Evolutionary conservation across 768 basidiomycete genomes (phyloP).

Genomic region (Boletus fagicola): DNA sequence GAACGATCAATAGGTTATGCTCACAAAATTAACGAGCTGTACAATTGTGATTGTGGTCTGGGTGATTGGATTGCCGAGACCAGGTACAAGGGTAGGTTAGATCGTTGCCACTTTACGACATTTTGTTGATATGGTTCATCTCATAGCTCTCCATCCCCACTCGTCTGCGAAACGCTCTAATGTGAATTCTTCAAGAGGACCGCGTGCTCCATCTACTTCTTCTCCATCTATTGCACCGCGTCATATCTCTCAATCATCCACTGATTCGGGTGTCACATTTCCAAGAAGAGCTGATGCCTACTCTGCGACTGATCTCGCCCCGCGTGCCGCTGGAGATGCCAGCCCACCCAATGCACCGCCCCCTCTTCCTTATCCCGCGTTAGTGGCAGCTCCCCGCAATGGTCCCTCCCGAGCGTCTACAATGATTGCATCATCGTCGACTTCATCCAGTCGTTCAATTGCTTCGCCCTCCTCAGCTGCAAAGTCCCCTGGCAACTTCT

Average conservation of each 20-base stretch:
- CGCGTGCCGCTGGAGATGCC: slow-evolving; percentile 44
- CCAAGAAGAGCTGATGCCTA: slow-evolving; percentile 78
- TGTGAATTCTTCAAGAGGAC: slow-evolving; percentile 22
- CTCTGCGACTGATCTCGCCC: slow-evolving; percentile 70
- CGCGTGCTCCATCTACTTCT: slow-evolving; percentile 37
- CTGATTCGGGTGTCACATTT: slow-evolving; percentile 75
- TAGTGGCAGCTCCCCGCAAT: slow-evolving; percentile 41
- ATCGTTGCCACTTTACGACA: background rate
- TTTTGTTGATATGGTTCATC: slow-evolving; percentile 3
- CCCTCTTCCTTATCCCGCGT: slow-evolving; percentile 71
- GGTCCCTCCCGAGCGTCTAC: slow-evolving; percentile 32
- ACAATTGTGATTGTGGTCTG: slow-evolving; percentile 71
- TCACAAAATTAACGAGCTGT: slow-evolving; percentile 79
- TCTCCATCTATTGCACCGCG: slow-evolving; percentile 55
- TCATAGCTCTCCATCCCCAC: slow-evolving; percentile 21
- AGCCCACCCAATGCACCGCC: slow-evolving; percentile 56
- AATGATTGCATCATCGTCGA: slow-evolving; percentile 39
- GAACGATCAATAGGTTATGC: slow-evolving; percentile 77
- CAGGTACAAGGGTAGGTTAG: slow-evolving; percentile 49
- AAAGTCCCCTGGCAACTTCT: slow-evolving; percentile 60
- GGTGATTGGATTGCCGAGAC: slow-evolving; percentile 68
- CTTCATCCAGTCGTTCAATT: slow-evolving; percentile 48
- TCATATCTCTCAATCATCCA: slow-evolving; percentile 68
- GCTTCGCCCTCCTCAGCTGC: slow-evolving; percentile 39
- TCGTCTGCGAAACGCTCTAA: slow-evolving; percentile 28